Base-by-base conservation (phyloP, 768 basidiomycete species). In the Boletus rufocinnamomeus region DNA sequence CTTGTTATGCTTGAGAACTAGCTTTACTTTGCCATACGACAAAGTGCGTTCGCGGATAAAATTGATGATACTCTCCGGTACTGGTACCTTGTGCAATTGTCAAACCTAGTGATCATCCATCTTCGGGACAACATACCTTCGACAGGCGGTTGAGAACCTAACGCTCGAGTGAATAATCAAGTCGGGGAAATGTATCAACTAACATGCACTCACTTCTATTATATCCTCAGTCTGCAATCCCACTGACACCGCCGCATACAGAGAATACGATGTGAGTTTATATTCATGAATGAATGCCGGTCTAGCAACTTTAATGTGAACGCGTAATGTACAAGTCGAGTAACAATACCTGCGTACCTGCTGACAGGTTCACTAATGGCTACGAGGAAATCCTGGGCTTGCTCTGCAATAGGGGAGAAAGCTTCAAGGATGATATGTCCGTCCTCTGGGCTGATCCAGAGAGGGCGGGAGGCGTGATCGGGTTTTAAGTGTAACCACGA, bases 261-360 rank as follows among this genome's bases (percentile, higher is more conserved):
- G 80, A 19, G 96, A 98, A 75, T 98, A 97, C 46, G 95, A 89
- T 57, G 96, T 98, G 70, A 99, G 85, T 77, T 96, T 94, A 82
- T 98, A 99, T 80, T 98, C 97, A 77, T 99, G 96, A 62, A 98
- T 95, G 76, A 96, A 94, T 49, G 93, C 88, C 52, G 97, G 97
- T 80, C 96, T 96, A 63, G 30, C 41, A 56, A 62, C 50, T 43
- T 60, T 43, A 47, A 41, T 59, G 45, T 70, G 41, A 63, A 63
- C 19, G 21, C 43, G 44, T 57, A 57, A 74, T 59, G 69, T 76
- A 78, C 75, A 60, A 50, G 56, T 43, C 44, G 53, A 56, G 32
- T 52, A 40, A 38, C 19, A 44, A 50, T 40, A 58, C 52, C 47
- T 67, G 80, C 91, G 75, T 75, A 96, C 95, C 95, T 88, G 82